Evolutionary conservation across 345 rosid genomes (phyloP).

Genomic region (Syzygium aqueum): DNA sequence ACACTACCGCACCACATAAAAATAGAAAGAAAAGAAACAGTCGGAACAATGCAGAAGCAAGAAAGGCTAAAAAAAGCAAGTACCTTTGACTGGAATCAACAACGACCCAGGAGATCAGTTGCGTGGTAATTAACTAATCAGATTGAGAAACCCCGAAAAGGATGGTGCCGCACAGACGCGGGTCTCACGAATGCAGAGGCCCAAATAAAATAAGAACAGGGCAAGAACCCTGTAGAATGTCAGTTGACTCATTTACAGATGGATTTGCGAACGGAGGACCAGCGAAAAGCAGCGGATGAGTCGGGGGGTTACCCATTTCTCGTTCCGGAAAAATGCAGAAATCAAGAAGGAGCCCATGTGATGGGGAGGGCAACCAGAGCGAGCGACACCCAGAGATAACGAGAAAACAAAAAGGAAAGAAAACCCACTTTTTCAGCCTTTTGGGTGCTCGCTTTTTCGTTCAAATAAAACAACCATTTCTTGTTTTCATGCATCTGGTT

Average conservation of each 20-base stretch:
- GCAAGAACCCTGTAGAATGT: background rate
- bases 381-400: background rate
- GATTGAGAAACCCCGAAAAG: background rate
- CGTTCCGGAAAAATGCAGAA: background rate
- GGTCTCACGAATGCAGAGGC: background rate
- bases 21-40: background rate
- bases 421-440: background rate
- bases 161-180: constrained; percentile 1
- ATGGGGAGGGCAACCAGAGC: background rate
- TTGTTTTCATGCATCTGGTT: background rate
- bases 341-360: background rate
- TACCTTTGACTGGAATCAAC: background rate
- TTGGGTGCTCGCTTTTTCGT: background rate
- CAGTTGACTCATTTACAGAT: background rate
- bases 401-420: background rate
- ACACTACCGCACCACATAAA: background rate
- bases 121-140: background rate
- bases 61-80: background rate
- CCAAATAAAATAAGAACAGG: background rate
- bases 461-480: background rate
- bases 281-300: background rate
- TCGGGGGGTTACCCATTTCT: background rate
- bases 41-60: background rate
- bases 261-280: background rate
- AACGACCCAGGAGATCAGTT: background rate